These are phyloP conservation scores for Tuber calosporum DNA, from an alignment of 495 filamentous ascomycete genomes.

Conservation along the genomic window DNA sequence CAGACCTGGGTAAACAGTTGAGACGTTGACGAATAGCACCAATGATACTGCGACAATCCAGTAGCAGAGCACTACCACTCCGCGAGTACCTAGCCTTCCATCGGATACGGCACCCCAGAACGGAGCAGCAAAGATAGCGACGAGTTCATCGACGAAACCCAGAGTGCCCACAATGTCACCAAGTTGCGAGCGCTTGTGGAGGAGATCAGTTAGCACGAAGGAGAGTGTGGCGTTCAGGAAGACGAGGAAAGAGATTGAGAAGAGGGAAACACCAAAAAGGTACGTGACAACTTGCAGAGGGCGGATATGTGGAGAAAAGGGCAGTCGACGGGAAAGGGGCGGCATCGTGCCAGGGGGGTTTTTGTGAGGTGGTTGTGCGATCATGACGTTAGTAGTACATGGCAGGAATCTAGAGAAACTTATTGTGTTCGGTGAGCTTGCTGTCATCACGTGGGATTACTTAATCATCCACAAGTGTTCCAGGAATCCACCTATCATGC, in stretches of 20 bases:
- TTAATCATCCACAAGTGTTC: background rate
- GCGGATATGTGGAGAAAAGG: slow-evolving; percentile 55
- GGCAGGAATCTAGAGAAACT: background rate
- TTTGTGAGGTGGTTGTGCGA: slow-evolving; percentile 2
- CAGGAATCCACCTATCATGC: background rate
- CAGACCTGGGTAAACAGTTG: slow-evolving; percentile 80
- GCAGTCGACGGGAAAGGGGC: slow-evolving; percentile 47
- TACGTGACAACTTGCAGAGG: slow-evolving; percentile 73
- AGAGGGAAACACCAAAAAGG: slow-evolving; percentile 79
- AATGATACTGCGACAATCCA: slow-evolving; percentile 67
- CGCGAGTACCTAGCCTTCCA: slow-evolving; percentile 65
- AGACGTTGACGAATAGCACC: slow-evolving; percentile 73
- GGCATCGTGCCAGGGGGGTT: slow-evolving; percentile 21
- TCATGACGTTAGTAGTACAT: background rate
- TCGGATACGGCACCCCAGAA: slow-evolving; percentile 89
- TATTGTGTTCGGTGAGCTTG: background rate
- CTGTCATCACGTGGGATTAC: background rate
- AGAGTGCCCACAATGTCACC: slow-evolving; percentile 89
- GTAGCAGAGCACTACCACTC: slow-evolving; percentile 74
- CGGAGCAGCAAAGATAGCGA: slow-evolving; percentile 84
- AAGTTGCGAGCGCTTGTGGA: slow-evolving; percentile 61
- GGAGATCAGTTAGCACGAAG: slow-evolving; percentile 87
- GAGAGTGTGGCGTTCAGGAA: slow-evolving; percentile 92
- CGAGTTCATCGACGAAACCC: slow-evolving; percentile 90
- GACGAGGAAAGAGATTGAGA: slow-evolving; percentile 93